Evolutionary conservation across 2,329 filamentous ascomycete species (phyloP), one percentile per base, ranked within the genome.

Genomic region (Colletotrichum magnum): DNA sequence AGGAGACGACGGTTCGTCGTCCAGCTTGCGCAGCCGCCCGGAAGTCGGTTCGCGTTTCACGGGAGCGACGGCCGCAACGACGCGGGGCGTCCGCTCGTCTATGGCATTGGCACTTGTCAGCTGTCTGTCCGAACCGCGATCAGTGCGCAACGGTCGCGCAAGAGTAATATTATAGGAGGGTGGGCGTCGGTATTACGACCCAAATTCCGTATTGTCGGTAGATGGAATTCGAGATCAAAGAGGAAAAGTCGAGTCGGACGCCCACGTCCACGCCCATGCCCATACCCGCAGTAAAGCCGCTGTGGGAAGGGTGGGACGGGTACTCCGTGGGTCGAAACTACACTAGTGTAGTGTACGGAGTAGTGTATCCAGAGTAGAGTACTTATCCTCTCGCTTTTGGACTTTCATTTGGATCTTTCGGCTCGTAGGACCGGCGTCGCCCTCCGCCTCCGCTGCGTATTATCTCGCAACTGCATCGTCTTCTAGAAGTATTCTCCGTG

Each of bases 401-500:
- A 18, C 50, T 26, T 28, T 48, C 24, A 56, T 52, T 32, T 57
- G 24, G 50, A 56, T 50, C 50, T 69, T 64, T 60, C 62, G 62
- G 50, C 51, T 57, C 50, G 43, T n/a, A 60, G 54, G 43, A 54
- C 66, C 56, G 62, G 24, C 28, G 21, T 26, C 32, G 61, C 32
- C 51, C 60, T 58, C 41, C 10, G 6, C 12, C 18, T 62, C 39
- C 43, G 32, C 32, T 36, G 32, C 32, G 32, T 36, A 36, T 43
- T 43, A 43, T 43, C 52, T 64, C 56, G 51, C 60, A 64, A 69
- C 41, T 56, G 43, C 26, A 56, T 57, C 47, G 58, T 26, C 54
- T 71, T 71, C 69, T 65, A 69, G 69, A 71, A 71, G 54, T 59
- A 51, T 71, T 70, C 50, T 58, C 59, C 45, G 24, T 59, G 47